Evolutionary conservation across 441 rosid genomes (phyloP).

Genomic region (Corymbia citriodora): DNA sequence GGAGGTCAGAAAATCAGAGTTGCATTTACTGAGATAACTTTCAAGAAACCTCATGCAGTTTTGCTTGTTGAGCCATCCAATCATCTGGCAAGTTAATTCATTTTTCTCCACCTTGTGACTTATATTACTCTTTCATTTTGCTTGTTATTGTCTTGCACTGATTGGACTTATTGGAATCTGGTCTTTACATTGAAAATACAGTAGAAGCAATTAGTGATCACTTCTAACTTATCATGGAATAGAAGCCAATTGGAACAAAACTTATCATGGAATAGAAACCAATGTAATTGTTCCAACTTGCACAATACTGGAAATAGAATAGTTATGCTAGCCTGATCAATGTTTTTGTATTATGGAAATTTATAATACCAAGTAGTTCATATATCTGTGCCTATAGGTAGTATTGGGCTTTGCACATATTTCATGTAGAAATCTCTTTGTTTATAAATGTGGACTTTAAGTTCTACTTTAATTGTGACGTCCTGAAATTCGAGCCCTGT

Average conservation of each 20-base stretch:
- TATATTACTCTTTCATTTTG: background rate
- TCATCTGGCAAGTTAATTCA: background rate
- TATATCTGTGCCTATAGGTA: background rate
- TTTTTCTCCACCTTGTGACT: background rate
- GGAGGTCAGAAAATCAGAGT: background rate
- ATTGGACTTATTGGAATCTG: background rate
- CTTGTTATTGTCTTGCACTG: background rate
- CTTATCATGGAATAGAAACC: background rate
- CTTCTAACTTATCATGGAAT: background rate
- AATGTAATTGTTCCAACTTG: background rate
- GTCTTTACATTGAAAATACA: background rate
- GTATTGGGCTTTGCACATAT: background rate
- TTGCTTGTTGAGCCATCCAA: background rate
- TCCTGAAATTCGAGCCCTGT: no score
- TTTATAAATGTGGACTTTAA: no score
- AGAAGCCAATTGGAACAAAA: no score
- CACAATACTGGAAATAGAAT: rapidly evolving
- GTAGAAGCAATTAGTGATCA: background rate
- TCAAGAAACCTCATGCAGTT: background rate
- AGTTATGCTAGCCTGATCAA: background rate
- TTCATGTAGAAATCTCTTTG: background rate
- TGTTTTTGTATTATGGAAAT: background rate
- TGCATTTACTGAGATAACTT: rapidly evolving
- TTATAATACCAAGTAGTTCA: background rate
- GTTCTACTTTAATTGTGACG: no score